Base-by-base conservation (phyloP, 768 basidiomycete genomes). In the Pisolithus marmoratus region DNA sequence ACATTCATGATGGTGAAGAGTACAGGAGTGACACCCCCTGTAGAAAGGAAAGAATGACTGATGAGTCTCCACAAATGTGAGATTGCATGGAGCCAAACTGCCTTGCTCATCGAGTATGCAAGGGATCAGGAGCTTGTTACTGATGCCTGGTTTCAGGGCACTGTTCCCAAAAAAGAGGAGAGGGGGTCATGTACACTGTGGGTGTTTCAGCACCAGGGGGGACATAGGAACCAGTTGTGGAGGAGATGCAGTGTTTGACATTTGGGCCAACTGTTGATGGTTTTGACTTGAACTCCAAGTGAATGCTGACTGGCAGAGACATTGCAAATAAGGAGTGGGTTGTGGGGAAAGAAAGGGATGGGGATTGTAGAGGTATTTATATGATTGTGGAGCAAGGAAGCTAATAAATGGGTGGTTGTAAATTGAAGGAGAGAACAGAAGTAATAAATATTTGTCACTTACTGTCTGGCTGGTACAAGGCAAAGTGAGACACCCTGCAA, bases 21-120 rank as follows among this genome's bases (percentile, higher is more conserved):
- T 92, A 91, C 50, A 92, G 70, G 46, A 80, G 94, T 94, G 55
- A 97, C 94, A 65, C 94, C 94, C 64, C 94, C 92, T 84, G 65
- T 51, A 63, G 55, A 55, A 49, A 58, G 54, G 60, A 50, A 55
- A 29, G 53, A 42, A 15, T 23, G 40, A 55, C 24, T 47, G 53
- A 60, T 70, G 62, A 71, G 60, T 57, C 47, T 54, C 58, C 58
- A 54, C 48, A 38, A 50, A 24, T 48, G 52, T 14, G 12, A 7
- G 48, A 19, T 34, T 38, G 94, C 6, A 94, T 97, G 9, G 91
- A 93, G n/a, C n/a, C n/a, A n/a, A n/a, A n/a, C n/a, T n/a, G n/a
- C n/a, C n/a, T n/a, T n/a, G n/a, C n/a, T n/a, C n/a, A n/a, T n/a
- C n/a, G n/a, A n/a, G n/a, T n/a, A n/a, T n/a, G n/a, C n/a, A n/a